Conservation (phyloP, 2,329 filamentous ascomycete species). For the Rugonectria rugulosa region DNA sequence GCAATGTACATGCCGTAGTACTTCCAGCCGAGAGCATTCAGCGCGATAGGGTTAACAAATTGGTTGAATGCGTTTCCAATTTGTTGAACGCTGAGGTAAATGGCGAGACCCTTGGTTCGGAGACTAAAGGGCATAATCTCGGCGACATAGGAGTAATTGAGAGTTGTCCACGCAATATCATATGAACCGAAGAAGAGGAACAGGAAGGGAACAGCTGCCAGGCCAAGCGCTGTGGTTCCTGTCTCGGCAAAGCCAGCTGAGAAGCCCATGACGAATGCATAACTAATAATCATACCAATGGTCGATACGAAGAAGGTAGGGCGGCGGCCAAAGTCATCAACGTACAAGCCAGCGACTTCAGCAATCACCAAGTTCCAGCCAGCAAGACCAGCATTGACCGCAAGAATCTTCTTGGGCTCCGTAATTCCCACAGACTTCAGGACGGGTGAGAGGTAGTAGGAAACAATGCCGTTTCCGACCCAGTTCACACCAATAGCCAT, state of each 20-base stretch:
- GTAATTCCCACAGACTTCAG: slow-evolving; percentile 1
- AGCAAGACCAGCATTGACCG: not conserved
- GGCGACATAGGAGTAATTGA: slow-evolving; percentile 35
- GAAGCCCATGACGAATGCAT: slow-evolving; percentile 6
- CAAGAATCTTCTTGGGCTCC: not conserved
- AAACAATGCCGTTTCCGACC: slow-evolving; percentile 70
- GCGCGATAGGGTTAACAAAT: slow-evolving; percentile 34
- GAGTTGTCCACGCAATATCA: slow-evolving; percentile 37
- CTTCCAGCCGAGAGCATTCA: slow-evolving; percentile 33
- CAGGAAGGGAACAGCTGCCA: slow-evolving; percentile 26
- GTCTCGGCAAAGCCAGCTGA: slow-evolving; percentile 1
- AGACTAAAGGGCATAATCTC: slow-evolving; percentile 40
- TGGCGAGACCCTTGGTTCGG: slow-evolving; percentile 36
- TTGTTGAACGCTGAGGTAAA: slow-evolving; percentile 24
- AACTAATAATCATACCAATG: not conserved
- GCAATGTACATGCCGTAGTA: slow-evolving; percentile 34
- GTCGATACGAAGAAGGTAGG: not conserved
- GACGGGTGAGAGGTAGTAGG: slow-evolving; percentile 27
- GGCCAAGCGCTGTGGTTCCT: not conserved
- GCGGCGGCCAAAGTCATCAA: slow-evolving; percentile 2
- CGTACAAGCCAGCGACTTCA: slow-evolving; percentile 7
- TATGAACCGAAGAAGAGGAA: slow-evolving; percentile 32
- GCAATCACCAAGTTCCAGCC: slow-evolving; percentile 23
- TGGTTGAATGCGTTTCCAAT: slow-evolving; percentile 33
- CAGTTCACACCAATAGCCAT: slow-evolving; percentile 73